Evolutionary conservation across 768 basidiomycete genomes (phyloP).

Genomic region (Pleurotus citrinopileatus): DNA sequence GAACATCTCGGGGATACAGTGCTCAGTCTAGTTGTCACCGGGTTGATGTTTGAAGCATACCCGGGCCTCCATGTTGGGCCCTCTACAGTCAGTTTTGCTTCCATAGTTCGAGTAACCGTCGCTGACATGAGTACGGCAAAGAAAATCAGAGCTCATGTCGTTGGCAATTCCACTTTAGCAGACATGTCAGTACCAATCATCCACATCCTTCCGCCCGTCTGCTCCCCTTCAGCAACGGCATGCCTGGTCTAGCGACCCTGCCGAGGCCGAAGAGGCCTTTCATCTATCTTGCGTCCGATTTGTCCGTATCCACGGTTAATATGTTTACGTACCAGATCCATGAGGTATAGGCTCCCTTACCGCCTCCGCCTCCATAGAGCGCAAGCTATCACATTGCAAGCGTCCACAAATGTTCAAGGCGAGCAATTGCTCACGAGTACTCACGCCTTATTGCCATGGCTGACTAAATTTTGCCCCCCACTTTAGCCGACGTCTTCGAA

Average conservation of each 20-base stretch:
- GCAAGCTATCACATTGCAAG: slow-evolving; percentile 67
- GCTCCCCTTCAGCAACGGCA: background rate
- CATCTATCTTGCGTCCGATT: background rate
- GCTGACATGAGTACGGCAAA: slow-evolving; percentile 23
- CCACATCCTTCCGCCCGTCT: background rate
- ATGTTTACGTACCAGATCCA: slow-evolving; percentile 39
- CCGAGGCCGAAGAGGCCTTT: background rate
- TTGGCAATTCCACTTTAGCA: slow-evolving; percentile 72
- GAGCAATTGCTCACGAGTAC: slow-evolving; percentile 14
- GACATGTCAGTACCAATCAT: slow-evolving; percentile 46
- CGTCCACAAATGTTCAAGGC: slow-evolving; percentile 76
- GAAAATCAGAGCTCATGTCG: slow-evolving; percentile 79
- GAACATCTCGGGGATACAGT: slow-evolving; percentile 81
- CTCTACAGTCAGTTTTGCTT: slow-evolving; percentile 52
- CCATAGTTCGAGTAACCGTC: slow-evolving; percentile 7
- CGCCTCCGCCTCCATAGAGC: slow-evolving; percentile 64
- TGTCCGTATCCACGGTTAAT: slow-evolving; percentile 3
- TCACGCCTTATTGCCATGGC: slow-evolving; percentile 2
- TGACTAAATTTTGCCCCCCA: slow-evolving; percentile 3
- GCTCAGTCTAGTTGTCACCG: slow-evolving; percentile 64
- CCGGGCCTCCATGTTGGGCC: slow-evolving; percentile 76
- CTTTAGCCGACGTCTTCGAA: slow-evolving; percentile 76
- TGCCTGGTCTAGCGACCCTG: background rate
- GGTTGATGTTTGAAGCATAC: slow-evolving; percentile 58
- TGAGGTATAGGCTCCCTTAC: slow-evolving; percentile 62